These are phyloP conservation scores for Pseudocercospora musae DNA, from an alignment of 2,329 filamentous ascomycete species.

Conservation along the genomic window DNA sequence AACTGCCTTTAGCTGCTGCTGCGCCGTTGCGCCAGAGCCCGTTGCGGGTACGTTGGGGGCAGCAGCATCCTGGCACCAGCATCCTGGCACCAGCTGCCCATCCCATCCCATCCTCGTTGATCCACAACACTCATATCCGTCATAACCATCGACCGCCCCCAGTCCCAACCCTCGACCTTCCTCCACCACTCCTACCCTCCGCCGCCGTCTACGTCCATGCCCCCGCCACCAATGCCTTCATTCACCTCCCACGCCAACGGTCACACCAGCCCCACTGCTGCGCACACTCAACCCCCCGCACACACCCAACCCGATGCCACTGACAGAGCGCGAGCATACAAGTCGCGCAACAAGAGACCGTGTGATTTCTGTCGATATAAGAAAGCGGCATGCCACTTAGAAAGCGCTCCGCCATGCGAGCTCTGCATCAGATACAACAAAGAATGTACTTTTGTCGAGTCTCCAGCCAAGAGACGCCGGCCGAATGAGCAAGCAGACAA, in stretches of 20 bases:
- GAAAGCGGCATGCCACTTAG: conserved; percentile 47
- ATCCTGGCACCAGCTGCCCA: background rate
- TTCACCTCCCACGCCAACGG: conserved; percentile 12
- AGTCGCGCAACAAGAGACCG: conserved; percentile 40
- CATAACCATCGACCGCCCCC: background rate
- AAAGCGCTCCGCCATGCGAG: conserved; percentile 42
- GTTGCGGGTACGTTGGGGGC: background rate
- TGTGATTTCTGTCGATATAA: conserved; percentile 49
- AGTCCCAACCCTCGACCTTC: conserved; percentile 1
- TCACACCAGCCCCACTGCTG: conserved; percentile 11
- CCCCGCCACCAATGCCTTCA: conserved; percentile 21
- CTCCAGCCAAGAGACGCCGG: conserved; percentile 33
- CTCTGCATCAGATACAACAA: conserved; percentile 43
- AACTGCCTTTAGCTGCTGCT: background rate
- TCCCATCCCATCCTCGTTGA: conserved; percentile 3
- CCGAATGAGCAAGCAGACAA: conserved; percentile 29
- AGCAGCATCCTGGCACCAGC: conserved; percentile 1
- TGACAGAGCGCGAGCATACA: conserved; percentile 36
- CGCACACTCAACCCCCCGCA: background rate
- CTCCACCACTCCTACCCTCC: conserved; percentile 6
- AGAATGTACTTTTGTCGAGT: conserved; percentile 47
- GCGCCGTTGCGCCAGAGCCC: background rate
- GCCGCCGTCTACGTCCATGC: conserved; percentile 12
- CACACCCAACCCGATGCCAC: conserved; percentile 10
- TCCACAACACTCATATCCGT: background rate